phyloP scores from a whole-genome alignment of 176 grass and related monocot species.

The Eremochloa ophiuroides region DNA sequence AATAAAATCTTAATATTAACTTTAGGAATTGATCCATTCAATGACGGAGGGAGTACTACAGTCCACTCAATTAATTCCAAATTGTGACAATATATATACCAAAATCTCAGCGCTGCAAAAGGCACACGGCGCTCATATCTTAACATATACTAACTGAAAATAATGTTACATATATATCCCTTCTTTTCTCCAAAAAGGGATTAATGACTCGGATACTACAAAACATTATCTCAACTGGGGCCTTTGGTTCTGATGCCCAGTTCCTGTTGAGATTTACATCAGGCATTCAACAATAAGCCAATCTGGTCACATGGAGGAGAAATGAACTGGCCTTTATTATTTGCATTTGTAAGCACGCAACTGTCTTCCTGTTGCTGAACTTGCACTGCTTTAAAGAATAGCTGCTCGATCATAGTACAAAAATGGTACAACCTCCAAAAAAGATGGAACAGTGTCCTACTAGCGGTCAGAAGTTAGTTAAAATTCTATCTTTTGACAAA shows the following conservation, averaged over 20 bases:
- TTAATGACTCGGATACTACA: neutral
- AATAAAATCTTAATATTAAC: no score
- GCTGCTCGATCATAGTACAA: neutral
- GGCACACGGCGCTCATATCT: neutral
- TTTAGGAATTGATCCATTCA: no score
- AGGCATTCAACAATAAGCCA: neutral
- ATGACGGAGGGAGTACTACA: neutral
- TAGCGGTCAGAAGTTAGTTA: conserved; percentile 60
- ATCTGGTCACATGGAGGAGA: neutral
- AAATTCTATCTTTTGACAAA: conserved; percentile 59
- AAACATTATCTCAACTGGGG: conserved; percentile 4
- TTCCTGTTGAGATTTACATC: neutral
- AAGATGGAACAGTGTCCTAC: neutral
- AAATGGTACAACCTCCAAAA: conserved; percentile 30
- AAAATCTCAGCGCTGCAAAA: conserved; percentile 13
- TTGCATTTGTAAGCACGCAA: conserved; percentile 36
- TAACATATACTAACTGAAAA: neutral
- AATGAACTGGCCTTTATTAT: conserved; percentile 7
- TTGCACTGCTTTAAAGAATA: conserved; percentile 1
- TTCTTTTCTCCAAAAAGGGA: neutral
- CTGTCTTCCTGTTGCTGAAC: conserved; percentile 10
- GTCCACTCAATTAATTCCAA: conserved; percentile 1
- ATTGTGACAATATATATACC: neutral
- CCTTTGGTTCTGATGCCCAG: neutral
- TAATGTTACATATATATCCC: conserved; percentile 1